A percentile compares a stretch with the other conserved stretches of the same genome.
Conservation (phyloP, 2,329 filamentous ascomycete genomes). For the Talaromyces verruculosus region DNA sequence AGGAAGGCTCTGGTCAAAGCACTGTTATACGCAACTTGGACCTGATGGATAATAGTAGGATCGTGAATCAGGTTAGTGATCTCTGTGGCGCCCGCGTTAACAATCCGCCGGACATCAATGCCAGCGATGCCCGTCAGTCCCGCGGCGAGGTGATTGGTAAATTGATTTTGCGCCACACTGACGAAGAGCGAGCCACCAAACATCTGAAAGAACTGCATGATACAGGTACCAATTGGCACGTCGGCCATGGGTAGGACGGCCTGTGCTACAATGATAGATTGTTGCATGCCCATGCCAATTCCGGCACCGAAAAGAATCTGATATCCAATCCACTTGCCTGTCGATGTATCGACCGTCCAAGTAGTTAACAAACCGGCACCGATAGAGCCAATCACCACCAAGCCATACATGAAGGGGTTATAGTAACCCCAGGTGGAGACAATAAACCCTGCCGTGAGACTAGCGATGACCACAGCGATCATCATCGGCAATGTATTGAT, state of each 20-base stretch:
- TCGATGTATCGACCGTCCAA: constrained; percentile 23
- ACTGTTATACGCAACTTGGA: background rate
- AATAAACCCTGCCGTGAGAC: constrained; percentile 2
- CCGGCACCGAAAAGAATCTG: constrained; percentile 33
- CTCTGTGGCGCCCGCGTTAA: background rate
- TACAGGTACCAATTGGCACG: constrained; percentile 36
- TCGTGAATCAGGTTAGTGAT: background rate
- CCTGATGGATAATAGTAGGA: background rate
- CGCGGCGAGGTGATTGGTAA: constrained; percentile 26
- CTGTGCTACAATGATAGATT: constrained; percentile 30
- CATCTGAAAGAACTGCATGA: constrained; percentile 39
- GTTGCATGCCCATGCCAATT: constrained; percentile 27
- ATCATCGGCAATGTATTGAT: constrained; percentile 42
- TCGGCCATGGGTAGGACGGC: constrained; percentile 23
- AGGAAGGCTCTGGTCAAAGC: background rate
- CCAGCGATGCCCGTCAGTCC: background rate
- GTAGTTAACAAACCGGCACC: constrained; percentile 24
- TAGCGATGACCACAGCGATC: constrained; percentile 2
- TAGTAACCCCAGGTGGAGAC: constrained; percentile 14
- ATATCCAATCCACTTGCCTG: constrained; percentile 33
- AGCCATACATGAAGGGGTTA: constrained; percentile 13
- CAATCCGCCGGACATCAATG: background rate
- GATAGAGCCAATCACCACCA: constrained; percentile 17
- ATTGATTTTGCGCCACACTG: constrained; percentile 34
- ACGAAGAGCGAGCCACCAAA: constrained; percentile 41